Base-by-base conservation (phyloP, 1,139 yeast genomes). In the Sugiyamaella castrensis region DNA sequence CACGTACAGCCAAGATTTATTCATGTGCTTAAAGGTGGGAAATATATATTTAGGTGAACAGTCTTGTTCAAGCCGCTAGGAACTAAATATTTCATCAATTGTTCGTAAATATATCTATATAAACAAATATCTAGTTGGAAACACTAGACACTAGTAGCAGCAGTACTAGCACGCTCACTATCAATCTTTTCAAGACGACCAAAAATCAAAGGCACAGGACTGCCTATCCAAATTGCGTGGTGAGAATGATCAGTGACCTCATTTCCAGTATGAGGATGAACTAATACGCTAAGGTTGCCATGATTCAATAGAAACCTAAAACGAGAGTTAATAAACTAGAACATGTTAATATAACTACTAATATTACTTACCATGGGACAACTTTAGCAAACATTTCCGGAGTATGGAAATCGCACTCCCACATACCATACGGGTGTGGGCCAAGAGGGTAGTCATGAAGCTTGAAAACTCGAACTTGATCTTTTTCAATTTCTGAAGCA, bases 171-270 rank as follows among this genome's bases (percentile, higher is more conserved):
- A 8, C 28, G 26, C 36, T 36, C 19, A n/a, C 27, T 36, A 19
- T 43, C 47, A 11, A 24, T 32, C 6, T 37, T 41, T 16, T 43
- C 42, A 6, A 43, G 29, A 31, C 37, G 36, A 12, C 42, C 51
- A 5, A 36, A 46, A 12, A 59, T 57, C 40, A 67, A 47, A 1
- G 63, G 64, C 28, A 62, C 55, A 35, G 70, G 73, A 10, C 55
- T 46, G 3, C 83, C 83, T 40, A 79, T 64, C 84, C 84, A 80
- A 26, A 77, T 59, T 0, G 83, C 82, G 58, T 72, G 69, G 9
- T 61, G 58, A 0, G 82, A 79, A 59, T 80, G 84, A 60, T 80
- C 84, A 7, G 51, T 55, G 30, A 69, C 55, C 19, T 68, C 77
- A 19, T 62, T 57, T 13, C 66, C 73, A 2, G 76, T 66, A 47